Percentiles rank a stretch among this genome's conserved stretches.
These are phyloP conservation scores for Colletotrichum tabaci DNA, from an alignment of 2,329 filamentous ascomycete species.

Conservation along the genomic window DNA sequence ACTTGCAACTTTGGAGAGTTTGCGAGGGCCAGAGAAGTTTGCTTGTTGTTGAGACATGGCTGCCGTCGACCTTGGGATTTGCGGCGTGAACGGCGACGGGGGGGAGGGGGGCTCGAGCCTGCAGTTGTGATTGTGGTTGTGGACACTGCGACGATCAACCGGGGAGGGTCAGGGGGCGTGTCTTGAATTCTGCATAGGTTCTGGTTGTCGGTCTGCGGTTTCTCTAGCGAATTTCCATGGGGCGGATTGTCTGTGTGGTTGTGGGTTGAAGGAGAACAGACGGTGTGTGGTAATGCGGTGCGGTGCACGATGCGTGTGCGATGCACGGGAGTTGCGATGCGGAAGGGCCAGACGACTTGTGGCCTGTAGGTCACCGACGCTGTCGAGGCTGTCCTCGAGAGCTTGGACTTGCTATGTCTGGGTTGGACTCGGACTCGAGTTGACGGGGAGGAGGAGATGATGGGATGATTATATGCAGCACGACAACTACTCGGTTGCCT, in stretches of 20 bases:
- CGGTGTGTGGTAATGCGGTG: conserved; percentile 17
- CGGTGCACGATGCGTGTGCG: conserved; percentile 2
- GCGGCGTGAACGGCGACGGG: not conserved
- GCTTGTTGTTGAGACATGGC: not conserved
- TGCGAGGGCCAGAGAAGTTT: not conserved
- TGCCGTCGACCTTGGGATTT: not conserved
- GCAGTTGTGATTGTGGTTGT: not conserved
- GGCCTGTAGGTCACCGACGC: not conserved
- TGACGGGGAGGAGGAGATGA: conserved; percentile 17
- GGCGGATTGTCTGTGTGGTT: conserved; percentile 21
- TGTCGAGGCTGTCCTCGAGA: not conserved
- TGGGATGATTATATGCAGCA: conserved; percentile 26
- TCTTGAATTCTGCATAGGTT: not conserved
- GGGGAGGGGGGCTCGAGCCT: not conserved
- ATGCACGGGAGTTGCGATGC: conserved; percentile 36
- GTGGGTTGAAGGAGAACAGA: conserved; percentile 7
- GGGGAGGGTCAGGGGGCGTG: not conserved
- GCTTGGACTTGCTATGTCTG: conserved; percentile 32
- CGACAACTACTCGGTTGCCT: not conserved
- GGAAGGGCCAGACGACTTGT: conserved; percentile 33
- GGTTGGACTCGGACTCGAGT: conserved; percentile 3
- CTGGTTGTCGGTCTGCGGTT: conserved; percentile 19
- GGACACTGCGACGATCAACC: conserved; percentile 14
- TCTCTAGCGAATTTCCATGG: not conserved
- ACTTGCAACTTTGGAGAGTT: not conserved